Evolutionary conservation across 106 monocot species (phyloP).

Genomic region (Triglochin maritima): DNA sequence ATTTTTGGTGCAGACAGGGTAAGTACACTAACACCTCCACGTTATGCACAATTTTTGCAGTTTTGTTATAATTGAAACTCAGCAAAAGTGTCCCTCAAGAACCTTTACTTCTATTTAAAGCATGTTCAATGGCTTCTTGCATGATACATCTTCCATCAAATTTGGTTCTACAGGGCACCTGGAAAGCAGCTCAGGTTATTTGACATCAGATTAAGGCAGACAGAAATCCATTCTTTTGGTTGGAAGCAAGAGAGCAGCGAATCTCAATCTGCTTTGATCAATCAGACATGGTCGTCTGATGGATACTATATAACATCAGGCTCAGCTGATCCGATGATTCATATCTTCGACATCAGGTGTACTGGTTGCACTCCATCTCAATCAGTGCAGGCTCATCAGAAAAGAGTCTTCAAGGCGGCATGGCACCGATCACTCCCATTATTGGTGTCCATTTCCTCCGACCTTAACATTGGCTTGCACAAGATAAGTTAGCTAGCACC

Average conservation of each 20-base stretch:
- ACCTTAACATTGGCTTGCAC: slow-evolving; percentile 79
- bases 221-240: slow-evolving; percentile 73
- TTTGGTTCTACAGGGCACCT: slow-evolving; percentile 32
- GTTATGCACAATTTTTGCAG: no score
- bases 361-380: slow-evolving; percentile 37
- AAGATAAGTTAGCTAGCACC: slow-evolving; percentile 7
- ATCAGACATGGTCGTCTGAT: slow-evolving; percentile 86
- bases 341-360: slow-evolving; percentile 80
- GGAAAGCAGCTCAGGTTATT: slow-evolving; percentile 72
- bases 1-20: slow-evolving; percentile 92
- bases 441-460: slow-evolving; percentile 83
- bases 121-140: no score
- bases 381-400: slow-evolving; percentile 74
- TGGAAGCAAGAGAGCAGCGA: slow-evolving; percentile 96
- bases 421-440: slow-evolving; percentile 68
- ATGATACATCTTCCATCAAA: no score
- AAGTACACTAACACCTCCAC: slow-evolving; percentile 7
- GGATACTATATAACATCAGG: slow-evolving; percentile 68
- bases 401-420: slow-evolving; percentile 72
- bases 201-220: slow-evolving; percentile 50
- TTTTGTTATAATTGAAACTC: not conserved
- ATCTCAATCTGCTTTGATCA: slow-evolving; percentile 83
- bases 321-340: slow-evolving; percentile 69
- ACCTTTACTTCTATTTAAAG: no score
- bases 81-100: no score